phyloP scores from a whole-genome alignment of 2,329 filamentous ascomycete genomes.

The Ascochyta koolunga region DNA sequence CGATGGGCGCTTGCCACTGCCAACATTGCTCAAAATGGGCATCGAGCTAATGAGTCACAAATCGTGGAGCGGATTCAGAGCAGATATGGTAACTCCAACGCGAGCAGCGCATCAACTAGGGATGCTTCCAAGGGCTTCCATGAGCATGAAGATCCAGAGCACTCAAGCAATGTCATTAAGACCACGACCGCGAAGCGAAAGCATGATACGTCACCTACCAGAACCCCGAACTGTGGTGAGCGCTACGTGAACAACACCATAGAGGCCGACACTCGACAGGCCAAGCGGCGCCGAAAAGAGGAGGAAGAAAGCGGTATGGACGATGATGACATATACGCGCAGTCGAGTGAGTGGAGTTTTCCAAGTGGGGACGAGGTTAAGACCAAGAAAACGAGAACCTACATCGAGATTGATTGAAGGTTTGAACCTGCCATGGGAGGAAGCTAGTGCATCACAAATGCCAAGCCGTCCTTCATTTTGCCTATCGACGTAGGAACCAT shows the following conservation, averaged over 20 bases:
- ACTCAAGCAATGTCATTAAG: too few species aligned
- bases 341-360: slow-evolving; percentile 19
- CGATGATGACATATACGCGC: background rate
- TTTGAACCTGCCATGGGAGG: too few species aligned
- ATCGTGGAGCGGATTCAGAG: slow-evolving; percentile 8
- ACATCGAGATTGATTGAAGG: background rate
- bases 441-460: background rate
- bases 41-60: slow-evolving; percentile 7
- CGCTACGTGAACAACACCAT: background rate
- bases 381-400: background rate
- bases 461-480: too few species aligned
- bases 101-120: background rate
- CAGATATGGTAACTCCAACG: slow-evolving; percentile 3
- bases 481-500: too few species aligned
- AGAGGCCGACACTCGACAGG: background rate
- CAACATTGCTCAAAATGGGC: slow-evolving; percentile 3
- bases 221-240: background rate
- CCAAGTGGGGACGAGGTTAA: slow-evolving; percentile 1
- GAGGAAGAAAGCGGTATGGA: background rate
- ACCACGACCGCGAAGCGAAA: background rate
- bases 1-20: slow-evolving; percentile 18
- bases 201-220: background rate
- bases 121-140: too few species aligned
- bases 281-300: background rate
- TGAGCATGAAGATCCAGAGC: background rate